These are phyloP conservation scores for Hippophae gyantsensis DNA, from an alignment of 306 rosid species.

Conservation along the genomic window DNA sequence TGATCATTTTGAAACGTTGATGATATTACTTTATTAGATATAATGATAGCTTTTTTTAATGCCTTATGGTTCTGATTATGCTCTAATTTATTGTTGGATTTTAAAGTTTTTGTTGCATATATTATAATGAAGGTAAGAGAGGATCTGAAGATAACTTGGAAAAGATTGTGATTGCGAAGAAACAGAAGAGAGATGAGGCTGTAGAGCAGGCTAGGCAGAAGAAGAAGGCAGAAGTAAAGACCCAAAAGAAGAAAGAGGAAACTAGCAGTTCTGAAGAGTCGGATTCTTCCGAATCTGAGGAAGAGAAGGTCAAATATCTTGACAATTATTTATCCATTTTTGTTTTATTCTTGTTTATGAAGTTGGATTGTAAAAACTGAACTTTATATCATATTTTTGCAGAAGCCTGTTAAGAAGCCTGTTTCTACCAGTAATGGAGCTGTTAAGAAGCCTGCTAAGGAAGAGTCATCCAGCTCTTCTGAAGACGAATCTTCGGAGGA, in stretches of 20 bases:
- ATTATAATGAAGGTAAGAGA: slow-evolving; percentile 45
- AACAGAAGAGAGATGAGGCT: slow-evolving; percentile 47
- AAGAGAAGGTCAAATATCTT: slow-evolving; percentile 37
- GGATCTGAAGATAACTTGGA: slow-evolving; percentile 42
- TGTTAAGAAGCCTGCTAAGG: background rate
- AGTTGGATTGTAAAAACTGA: too few species aligned
- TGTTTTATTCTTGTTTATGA: background rate
- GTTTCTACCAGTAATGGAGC: slow-evolving; percentile 29
- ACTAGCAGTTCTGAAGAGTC: slow-evolving; percentile 47
- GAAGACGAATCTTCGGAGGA: slow-evolving; percentile 30
- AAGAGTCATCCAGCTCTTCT: slow-evolving; percentile 5
- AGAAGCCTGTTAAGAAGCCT: slow-evolving; percentile 39
- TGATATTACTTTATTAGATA: too few species aligned
- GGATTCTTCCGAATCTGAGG: slow-evolving; percentile 46
- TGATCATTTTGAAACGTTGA: too few species aligned
- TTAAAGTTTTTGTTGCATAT: background rate
- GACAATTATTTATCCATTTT: background rate
- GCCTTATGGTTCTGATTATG: too few species aligned
- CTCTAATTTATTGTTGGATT: background rate
- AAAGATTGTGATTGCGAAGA: slow-evolving; percentile 51
- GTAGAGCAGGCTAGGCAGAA: slow-evolving; percentile 39
- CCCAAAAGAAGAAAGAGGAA: slow-evolving; percentile 37
- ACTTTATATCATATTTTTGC: background rate
- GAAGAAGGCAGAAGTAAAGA: slow-evolving; percentile 38
- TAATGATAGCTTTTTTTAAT: too few species aligned